These are phyloP conservation scores for Talaromyces wortmannii DNA, from an alignment of 495 filamentous ascomycete species.

Conservation along the genomic window DNA sequence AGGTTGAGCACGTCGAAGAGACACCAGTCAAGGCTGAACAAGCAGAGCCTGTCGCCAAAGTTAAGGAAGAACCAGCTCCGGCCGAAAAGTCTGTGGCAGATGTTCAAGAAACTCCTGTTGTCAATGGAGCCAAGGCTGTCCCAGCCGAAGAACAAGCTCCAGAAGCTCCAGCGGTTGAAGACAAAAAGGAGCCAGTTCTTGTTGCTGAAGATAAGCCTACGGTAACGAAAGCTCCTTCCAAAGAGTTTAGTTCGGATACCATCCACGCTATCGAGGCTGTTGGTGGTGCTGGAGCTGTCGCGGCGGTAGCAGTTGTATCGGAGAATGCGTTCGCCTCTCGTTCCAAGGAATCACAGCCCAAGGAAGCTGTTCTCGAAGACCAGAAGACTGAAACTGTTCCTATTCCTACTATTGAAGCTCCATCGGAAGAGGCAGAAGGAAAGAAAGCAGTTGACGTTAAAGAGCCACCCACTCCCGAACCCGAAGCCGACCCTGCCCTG, in stretches of 20 bases:
- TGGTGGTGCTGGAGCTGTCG: constrained; percentile 7
- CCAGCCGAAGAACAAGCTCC: background rate
- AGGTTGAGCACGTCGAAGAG: constrained; percentile 1
- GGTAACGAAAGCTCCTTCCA: background rate
- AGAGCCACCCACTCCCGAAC: constrained; percentile 12
- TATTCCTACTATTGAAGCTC: constrained; percentile 7
- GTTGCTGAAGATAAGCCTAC: constrained; percentile 3
- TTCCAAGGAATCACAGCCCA: constrained; percentile 4
- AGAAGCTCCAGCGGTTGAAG: constrained; percentile 2
- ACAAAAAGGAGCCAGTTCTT: constrained; percentile 3
- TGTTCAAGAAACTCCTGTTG: background rate
- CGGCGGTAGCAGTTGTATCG: constrained; percentile 5
- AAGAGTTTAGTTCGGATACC: background rate
- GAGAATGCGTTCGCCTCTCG: constrained; percentile 7
- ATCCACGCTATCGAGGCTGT: constrained; percentile 1
- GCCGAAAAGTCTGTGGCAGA: constrained; percentile 2
- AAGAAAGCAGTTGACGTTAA: constrained; percentile 8
- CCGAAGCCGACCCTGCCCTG: constrained; percentile 31
- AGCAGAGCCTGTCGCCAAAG: constrained; percentile 6
- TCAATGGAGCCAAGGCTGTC: constrained; percentile 2
- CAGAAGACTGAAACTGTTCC: constrained; percentile 5
- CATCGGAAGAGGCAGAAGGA: constrained; percentile 4
- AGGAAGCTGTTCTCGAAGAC: constrained; percentile 7
- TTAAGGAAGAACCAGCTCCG: background rate
- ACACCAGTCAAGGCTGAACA: background rate